A percentile compares a stretch with the other conserved stretches of the same genome.
phyloP scores from a whole-genome alignment of 2,329 filamentous ascomycete species.

The Neopestalotiopsis sp. region DNA sequence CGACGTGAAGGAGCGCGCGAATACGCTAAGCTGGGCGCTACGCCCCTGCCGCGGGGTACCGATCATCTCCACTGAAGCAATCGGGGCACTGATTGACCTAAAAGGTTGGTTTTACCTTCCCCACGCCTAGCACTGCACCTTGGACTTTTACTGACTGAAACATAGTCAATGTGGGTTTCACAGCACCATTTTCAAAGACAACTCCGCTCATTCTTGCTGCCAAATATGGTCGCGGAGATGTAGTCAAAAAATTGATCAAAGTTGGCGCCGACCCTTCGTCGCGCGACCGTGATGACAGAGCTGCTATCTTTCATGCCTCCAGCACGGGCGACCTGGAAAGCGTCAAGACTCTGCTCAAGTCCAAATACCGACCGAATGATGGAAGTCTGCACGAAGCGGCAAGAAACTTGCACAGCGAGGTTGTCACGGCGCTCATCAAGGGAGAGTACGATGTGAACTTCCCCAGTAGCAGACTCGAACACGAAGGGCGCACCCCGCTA shows the following conservation, averaged over 20 bases:
- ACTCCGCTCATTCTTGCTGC: constrained; percentile 31
- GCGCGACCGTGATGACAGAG: constrained; percentile 29
- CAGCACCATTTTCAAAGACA: constrained; percentile 25
- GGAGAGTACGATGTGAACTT: constrained; percentile 33
- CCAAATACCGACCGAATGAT: constrained; percentile 31
- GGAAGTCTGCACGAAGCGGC: constrained; percentile 39
- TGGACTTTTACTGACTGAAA: neutral
- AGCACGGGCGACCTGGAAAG: constrained; percentile 29
- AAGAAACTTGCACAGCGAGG: constrained; percentile 31
- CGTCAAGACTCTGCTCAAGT: constrained; percentile 31
- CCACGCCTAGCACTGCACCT: neutral
- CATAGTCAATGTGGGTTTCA: constrained; percentile 27
- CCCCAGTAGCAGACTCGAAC: constrained; percentile 28
- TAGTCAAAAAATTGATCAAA: constrained; percentile 27
- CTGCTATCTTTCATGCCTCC: constrained; percentile 35
- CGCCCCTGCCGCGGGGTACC: neutral
- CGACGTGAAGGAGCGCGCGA: neutral
- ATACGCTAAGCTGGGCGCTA: neutral
- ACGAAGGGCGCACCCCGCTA: constrained; percentile 33
- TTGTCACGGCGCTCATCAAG: constrained; percentile 31
- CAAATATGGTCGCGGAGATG: constrained; percentile 23
- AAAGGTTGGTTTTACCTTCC: constrained; percentile 24
- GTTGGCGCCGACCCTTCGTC: constrained; percentile 26
- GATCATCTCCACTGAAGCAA: constrained; percentile 18
- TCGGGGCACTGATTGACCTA: constrained; percentile 24